Base-by-base conservation (phyloP, 495 filamentous ascomycete species). In the Acidomyces sp. region DNA sequence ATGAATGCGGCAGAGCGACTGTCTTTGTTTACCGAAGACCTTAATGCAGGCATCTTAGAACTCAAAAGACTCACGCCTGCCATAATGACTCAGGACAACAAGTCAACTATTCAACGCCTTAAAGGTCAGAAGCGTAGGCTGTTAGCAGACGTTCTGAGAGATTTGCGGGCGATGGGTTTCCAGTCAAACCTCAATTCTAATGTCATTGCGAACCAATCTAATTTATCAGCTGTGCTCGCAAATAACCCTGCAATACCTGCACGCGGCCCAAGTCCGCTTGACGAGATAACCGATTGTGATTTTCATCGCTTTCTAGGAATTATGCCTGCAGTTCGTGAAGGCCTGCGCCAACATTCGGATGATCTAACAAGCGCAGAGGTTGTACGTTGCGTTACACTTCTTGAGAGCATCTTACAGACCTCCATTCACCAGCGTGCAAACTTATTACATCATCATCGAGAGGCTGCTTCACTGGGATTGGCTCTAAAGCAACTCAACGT, bases 81-180 rank as follows among this genome's bases (percentile, higher is more conserved):
- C 6, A 66, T 66, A 3, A 55, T 87, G 18, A 93, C 71, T 0
- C 79, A 87, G 19, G 85, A 93, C 4, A 94, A 86, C 53, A 85
- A 83, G 51, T 70, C 78, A 2, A 45, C 68, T 5, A 74, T 94
- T 24, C 82, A 83, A 50, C 83, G 95, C 59, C 71, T 96, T 44
- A 94, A 93, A 62, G 72, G 74, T 0, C 70, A 82, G 39, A 99
- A 99, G 61, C 77, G 84, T n/a, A 85, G 81, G 49, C 73, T 94
- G 11, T 90, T 88, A 47, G 78, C 82, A 0, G 88, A 96, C 48
- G 84, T 80, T 0, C 62, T 99, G 40, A 84, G 80, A 52, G 71
- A 70, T 5, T 60, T 95, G 2, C 75, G 84, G 17, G 71, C 79
- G 18, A 94, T 96, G 85, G 92, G 92, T 15, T 72, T 96, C 41